Base-by-base conservation (phyloP, 139 green algal genomes). In the Chlamydomonas sp. region DNA sequence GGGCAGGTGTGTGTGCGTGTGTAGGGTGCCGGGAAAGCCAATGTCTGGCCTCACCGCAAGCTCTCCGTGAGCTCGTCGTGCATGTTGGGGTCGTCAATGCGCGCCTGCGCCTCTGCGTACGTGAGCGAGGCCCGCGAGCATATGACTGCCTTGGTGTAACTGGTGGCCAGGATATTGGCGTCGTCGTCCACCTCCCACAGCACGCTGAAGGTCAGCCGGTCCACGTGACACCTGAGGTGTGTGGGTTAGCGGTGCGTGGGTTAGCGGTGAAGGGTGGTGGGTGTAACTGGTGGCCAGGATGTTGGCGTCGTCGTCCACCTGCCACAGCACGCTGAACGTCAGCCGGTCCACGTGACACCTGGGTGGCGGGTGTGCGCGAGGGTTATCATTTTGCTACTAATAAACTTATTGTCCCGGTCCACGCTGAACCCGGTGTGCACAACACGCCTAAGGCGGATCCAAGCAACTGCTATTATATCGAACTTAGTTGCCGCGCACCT, bases 251-350 rank as follows among this genome's bases (percentile, higher is more conserved):
- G 68, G 68, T 75, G 68, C 6, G 68, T 12, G 14, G 66, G 5
- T 58, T 12, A 1, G 9, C 16, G 59, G 79, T 80, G 59, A 49
- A 49, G 31, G 31, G 31, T 49, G 31, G 31, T 98, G 98, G 76
- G 95, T 98, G 90, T 98, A 99, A 17, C 63, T 67, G n/a, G 89
- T 90, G 79, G 57, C 85, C 63, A 96, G 74, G 4, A 95, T 89
- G 17, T 97, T 89, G 4, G 91, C 94, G 4, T 95, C 91, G 1
- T 89, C 90, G 0, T 96, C 97, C 78, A 99, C 92, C 90, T 97
- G 95, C 98, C 98, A 99, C 2, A 99, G 73, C 9, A 97, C 95
- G 49, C 90, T 97, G 90, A 99, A 98, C 4, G 98, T 93, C n/a
- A 99, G 93, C 15, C 98, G 93, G 73, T 99, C 97, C 71, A 97